Base-by-base conservation (phyloP, 768 basidiomycete genomes). In the Calocybe indica region DNA sequence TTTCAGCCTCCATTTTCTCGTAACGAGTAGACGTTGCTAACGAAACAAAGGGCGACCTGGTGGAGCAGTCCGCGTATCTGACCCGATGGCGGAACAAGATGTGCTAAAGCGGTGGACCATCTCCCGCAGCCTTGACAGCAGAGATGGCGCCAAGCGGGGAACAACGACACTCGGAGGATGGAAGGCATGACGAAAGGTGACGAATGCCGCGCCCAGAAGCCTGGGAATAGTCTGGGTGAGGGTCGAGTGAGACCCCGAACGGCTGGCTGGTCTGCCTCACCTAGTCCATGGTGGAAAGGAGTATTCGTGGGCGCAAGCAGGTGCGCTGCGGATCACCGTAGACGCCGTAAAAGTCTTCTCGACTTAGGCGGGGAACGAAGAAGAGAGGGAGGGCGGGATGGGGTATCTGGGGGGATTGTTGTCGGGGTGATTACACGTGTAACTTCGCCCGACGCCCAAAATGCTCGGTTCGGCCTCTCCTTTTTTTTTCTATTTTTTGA, bases 351-450 rank as follows among this genome's bases (percentile, higher is more conserved):
- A 14, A 28, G 34, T 34, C 22, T 28, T 30, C 12, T 6, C 28
- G 31, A 14, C 37, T 12, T 34, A 7, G 33, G 14, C 33, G 32
- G 13, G 40, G 38, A 37, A 44, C 30, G 31, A 47, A n/a, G 28
- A 47, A 11, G 46, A 10, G 30, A 37, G 45, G 32, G 38, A 37
- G 44, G 44, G 35, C 40, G 51, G 44, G 37, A 41, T 46, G 33
- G 47, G 49, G 55, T 61, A 59, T 54, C 56, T 55, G 62, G 58
- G 64, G 63, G 57, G 42, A 59, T 60, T 56, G 62, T 70, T 72
- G 74, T 71, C 53, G 55, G 71, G 74, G 73, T 72, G 78, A 80
- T 76, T 83, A 83, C 82, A 85, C 83, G 83, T 85, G 83, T 80
- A 75, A 77, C 75, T 78, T 77, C 70, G 72, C 71, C 82, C 83